Conservation (phyloP, 2,329 filamentous ascomycete species). For the Pseudopyricularia cyperi region DNA sequence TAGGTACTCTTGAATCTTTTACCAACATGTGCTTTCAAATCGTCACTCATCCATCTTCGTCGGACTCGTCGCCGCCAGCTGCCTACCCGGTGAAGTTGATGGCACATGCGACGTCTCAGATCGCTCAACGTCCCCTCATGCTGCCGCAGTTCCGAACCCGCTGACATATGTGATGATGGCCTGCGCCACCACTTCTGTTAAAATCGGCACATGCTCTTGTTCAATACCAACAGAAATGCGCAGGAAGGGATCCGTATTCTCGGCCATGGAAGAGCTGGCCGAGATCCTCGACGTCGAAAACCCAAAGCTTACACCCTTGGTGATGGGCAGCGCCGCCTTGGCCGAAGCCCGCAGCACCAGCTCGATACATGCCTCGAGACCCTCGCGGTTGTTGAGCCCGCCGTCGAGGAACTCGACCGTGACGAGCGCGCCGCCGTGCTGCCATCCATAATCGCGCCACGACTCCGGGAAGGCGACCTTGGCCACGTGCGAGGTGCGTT, state of each 20-base stretch:
- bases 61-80: too few relatives aligned
- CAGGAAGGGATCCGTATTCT: background rate
- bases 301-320: constrained; percentile 1
- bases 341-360: background rate
- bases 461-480: background rate
- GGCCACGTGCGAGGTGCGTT: background rate
- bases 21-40: too few relatives aligned
- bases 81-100: too few relatives aligned
- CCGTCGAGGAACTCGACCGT: background rate
- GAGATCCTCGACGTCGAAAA: background rate
- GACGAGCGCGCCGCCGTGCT: background rate
- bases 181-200: too few relatives aligned
- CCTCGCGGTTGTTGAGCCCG: background rate
- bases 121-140: too few relatives aligned
- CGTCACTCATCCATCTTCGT: too few relatives aligned
- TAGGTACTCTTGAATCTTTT: too few relatives aligned
- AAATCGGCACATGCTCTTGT: background rate
- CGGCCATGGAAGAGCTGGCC: background rate
- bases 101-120: too few relatives aligned
- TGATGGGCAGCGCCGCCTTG: background rate
- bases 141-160: too few relatives aligned
- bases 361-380: background rate
- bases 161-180: too few relatives aligned
- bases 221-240: constrained; percentile 1
- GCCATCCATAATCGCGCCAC: background rate